phyloP scores from a whole-genome alignment of 2,329 filamentous ascomycete genomes.

The Pseudopithomyces chartarum region DNA sequence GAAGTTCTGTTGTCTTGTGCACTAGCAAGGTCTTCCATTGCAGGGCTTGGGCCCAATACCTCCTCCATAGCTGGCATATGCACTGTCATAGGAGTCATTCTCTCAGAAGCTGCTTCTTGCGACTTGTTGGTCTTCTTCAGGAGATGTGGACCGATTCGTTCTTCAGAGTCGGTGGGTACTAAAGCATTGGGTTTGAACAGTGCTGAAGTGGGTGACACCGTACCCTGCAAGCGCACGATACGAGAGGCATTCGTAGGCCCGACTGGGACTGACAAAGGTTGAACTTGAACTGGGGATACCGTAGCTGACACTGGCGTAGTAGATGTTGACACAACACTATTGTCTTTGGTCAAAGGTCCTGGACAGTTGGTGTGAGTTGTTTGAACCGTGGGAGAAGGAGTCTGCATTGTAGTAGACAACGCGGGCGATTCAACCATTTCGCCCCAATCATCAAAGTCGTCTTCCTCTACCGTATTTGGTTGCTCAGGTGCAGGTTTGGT shows the following conservation, averaged over 20 bases:
- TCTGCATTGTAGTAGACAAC: constrained; percentile 20
- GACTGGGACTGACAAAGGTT: constrained; percentile 12
- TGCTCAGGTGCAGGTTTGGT: constrained; percentile 11
- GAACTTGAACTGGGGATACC: constrained; percentile 10
- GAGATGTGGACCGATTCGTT: constrained; percentile 35
- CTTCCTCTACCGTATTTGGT: constrained; percentile 14
- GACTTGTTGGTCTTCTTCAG: constrained; percentile 30
- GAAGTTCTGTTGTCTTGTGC: not conserved
- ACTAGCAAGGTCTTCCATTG: not conserved
- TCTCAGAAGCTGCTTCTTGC: constrained; percentile 14
- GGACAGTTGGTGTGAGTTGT: constrained; percentile 17
- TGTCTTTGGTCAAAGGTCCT: constrained; percentile 12
- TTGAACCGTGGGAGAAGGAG: constrained; percentile 12
- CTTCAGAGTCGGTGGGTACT: constrained; percentile 28
- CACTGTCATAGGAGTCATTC: not conserved
- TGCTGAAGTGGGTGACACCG: constrained; percentile 41
- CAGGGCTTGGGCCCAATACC: not conserved
- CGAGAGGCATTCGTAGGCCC: constrained; percentile 32
- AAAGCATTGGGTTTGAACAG: constrained; percentile 36
- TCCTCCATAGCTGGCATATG: constrained; percentile 6
- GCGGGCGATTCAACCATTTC: constrained; percentile 46
- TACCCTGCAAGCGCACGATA: constrained; percentile 38
- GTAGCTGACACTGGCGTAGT: constrained; percentile 18
- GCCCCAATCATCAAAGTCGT: constrained; percentile 45
- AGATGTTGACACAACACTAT: constrained; percentile 15